phyloP scores from a whole-genome alignment of 2,329 filamentous ascomycete species.

The Colletotrichum sp. region DNA sequence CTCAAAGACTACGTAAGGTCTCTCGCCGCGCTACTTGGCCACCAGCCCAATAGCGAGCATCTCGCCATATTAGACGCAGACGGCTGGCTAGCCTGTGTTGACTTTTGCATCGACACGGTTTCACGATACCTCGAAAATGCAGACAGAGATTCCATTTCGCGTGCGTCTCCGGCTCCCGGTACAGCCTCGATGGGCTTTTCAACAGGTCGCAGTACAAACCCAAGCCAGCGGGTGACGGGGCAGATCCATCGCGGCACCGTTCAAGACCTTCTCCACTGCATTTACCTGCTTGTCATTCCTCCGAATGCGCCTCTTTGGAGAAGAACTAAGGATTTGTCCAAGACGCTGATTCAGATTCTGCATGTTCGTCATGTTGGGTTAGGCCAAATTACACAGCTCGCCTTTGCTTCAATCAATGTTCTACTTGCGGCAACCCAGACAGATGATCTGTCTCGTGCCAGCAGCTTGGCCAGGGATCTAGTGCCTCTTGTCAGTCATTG shows the following conservation, averaged over 20 bases:
- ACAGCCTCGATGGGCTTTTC: slow-evolving; percentile 33
- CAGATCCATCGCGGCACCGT: slow-evolving; percentile 22
- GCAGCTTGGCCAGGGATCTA: slow-evolving; percentile 62
- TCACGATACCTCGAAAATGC: slow-evolving; percentile 51
- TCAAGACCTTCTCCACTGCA: slow-evolving; percentile 66
- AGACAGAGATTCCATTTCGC: slow-evolving; percentile 40
- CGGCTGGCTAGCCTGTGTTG: slow-evolving; percentile 72
- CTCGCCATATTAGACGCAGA: slow-evolving; percentile 61
- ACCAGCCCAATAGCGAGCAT: slow-evolving; percentile 81
- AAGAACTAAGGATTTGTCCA: slow-evolving; percentile 60
- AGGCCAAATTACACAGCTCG: slow-evolving; percentile 70
- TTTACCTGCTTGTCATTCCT: slow-evolving; percentile 67
- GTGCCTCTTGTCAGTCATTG: slow-evolving; percentile 75
- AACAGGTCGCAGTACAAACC: slow-evolving; percentile 28
- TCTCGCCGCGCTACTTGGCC: slow-evolving; percentile 71
- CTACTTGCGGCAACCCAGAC: slow-evolving; percentile 70
- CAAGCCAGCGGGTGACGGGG: slow-evolving; percentile 25
- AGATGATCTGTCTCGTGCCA: slow-evolving; percentile 70
- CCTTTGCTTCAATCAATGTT: slow-evolving; percentile 78
- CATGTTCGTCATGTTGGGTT: slow-evolving; percentile 61
- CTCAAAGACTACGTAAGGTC: slow-evolving; percentile 80
- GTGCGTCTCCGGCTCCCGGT: slow-evolving; percentile 53
- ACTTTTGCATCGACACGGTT: slow-evolving; percentile 75
- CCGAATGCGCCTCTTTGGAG: slow-evolving; percentile 71
- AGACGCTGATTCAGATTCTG: slow-evolving; percentile 65